Evolutionary conservation across 768 basidiomycete species (phyloP), one percentile per base, ranked within the genome.

Genomic region (Chalciporus sphaerocephalus): DNA sequence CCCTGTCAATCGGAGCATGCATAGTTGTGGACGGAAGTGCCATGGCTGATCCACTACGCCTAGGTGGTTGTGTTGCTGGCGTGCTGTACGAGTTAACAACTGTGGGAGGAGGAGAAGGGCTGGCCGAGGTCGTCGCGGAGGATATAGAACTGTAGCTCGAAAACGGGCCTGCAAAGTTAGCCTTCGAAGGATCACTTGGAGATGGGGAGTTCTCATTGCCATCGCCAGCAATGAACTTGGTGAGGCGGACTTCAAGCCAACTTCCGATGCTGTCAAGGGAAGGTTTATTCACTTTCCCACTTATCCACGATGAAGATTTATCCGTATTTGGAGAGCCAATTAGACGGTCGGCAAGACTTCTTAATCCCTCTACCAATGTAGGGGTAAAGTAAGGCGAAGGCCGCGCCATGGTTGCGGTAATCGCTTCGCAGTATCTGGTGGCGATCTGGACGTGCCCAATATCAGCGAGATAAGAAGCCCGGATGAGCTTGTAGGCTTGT

Each of bases 191-290:
- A 6, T 72, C 65, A 25, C 28, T 58, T 10, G 76, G 65, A 13
- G 71, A 69, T 12, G 65, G 59, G 20, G 65, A 54, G 9, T 69
- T 62, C 24, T 67, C 64, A 30, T 87, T 87, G n/a, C 74, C 78
- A 41, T 96, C 93, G 2, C 95, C 96, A 8, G 94, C 90, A 48
- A 99, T 92, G 55, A 99, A 84, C 60, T 94, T 94, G 13, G 92
- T 92, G 59, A 99, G 80, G 15, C 87, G 80, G 11, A 89, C 87
- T 67, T 92, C 95, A 20, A 98, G 74, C 86, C 93, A 97, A 35
- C 83, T 85, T 21, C 93, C 88, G 39, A 98, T 81, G 25, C 83
- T 85, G 62, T 97, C 93, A 37, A 98, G 74, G 49, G 89, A 95
- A 2, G 96, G 93, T 57, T 94, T 92, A 27, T 83, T 76, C 51